Base-by-base conservation (phyloP, 306 rosid genomes). In the Mimosa bimucronata region DNA sequence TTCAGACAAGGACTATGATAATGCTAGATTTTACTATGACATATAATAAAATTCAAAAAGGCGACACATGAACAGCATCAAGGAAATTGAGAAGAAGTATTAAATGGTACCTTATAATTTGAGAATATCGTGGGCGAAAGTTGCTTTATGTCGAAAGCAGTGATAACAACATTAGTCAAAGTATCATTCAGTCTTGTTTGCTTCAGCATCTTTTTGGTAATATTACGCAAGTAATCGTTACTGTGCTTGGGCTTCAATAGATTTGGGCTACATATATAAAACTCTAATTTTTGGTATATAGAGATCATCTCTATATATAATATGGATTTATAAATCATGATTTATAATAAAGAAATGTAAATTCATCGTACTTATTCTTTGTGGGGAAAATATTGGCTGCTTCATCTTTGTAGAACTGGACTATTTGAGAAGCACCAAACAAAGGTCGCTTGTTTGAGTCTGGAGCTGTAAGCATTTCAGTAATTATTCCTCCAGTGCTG, bases 381-480 rank as follows among this genome's bases (percentile, higher is more conserved):
- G 25, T 9, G 3, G 58, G 58, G 58, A 50, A 50, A 50, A 50
- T 50, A 1, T 50, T 50, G 6, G 15, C 26, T 9, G 30, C 8
- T 7, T 75, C 5, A 9, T 61, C 13, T 19, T 38, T 41, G 14
- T 58, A 75, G 28, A 61, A 75, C 0, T 62, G 7, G 12, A 75
- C 60, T 3, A 75, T 60, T 58, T 61, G 10, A 6, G 31, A 1
- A 23, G 79, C 71, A 6, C 8, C 28, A 15, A 61, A 75, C 23
- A 75, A 50, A 16, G 71, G 71, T 42, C 58, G 58, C 4, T 58
- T 38, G 14, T 53, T 7, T 16, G 30, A 48, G 8, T 57, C 5
- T 25, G 75, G 75, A 8, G 79, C 28, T 6, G 71, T 41, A 0
- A 75, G 66, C 79, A 75, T 75, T 8, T 68, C 18, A 13, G 71